phyloP scores from a whole-genome alignment of 768 basidiomycete species.

The Amylocystis lapponica region DNA sequence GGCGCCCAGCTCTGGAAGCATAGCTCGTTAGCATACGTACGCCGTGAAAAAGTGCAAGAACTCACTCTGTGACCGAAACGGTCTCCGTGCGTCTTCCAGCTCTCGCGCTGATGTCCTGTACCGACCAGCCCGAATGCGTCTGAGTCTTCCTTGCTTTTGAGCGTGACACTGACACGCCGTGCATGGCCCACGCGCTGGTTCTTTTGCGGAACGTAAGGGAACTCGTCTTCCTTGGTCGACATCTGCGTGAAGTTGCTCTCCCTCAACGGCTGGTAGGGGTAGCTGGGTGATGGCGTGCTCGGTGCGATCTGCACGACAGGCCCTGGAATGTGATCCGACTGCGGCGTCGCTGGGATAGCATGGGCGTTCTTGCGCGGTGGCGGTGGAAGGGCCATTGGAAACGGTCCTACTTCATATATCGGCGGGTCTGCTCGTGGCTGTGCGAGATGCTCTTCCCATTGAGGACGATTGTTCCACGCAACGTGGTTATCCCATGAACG shows the following conservation, averaged over 20 bases:
- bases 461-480: too few species aligned
- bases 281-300: background rate
- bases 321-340: too few species aligned
- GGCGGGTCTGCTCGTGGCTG: too few species aligned
- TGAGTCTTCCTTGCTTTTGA: slow-evolving; percentile 27
- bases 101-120: slow-evolving; percentile 3
- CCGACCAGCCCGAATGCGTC: slow-evolving; percentile 15
- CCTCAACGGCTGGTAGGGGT: background rate
- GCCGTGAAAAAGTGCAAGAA: background rate
- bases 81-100: slow-evolving; percentile 16
- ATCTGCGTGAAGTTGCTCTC: background rate
- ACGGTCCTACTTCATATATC: too few species aligned
- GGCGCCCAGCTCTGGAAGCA: slow-evolving; percentile 10
- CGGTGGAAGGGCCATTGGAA: too few species aligned
- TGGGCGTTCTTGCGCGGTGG: too few species aligned
- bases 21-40: background rate
- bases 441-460: too few species aligned
- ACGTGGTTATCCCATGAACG: too few species aligned
- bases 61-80: slow-evolving; percentile 12
- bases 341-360: too few species aligned
- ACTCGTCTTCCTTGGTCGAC: slow-evolving; percentile 8
- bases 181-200: slow-evolving; percentile 32
- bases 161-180: slow-evolving; percentile 33
- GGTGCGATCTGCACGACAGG: too few species aligned
- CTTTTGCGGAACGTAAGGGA: slow-evolving; percentile 29